Base-by-base conservation (phyloP, 768 basidiomycete genomes). In the Epithele typhae region DNA sequence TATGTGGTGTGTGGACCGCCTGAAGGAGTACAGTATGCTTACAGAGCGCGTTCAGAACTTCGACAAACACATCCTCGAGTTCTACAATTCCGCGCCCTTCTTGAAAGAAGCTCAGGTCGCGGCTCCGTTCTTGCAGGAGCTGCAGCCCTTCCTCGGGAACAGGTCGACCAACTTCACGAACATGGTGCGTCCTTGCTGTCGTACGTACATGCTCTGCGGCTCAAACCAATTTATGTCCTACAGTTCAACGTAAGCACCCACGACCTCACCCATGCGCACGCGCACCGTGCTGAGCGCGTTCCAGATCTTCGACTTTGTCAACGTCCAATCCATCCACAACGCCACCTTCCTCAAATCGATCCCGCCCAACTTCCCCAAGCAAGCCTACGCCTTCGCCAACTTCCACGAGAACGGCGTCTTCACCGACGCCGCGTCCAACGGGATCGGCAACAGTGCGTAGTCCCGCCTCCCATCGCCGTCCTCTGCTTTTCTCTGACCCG, bases 331-430 rank as follows among this genome's bases (percentile, higher is more conserved):
- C 41, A 61, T 67, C 40, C 69, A 73, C 50, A 69, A 73, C 55
- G 55, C 54, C 24, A 62, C 65, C 0, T 72, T 68, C 46, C 45
- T 49, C 10, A 39, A 48, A 1, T 39, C 44, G 8, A 49, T 68
- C 15, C 59, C 64, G 11, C 49, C 55, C 2, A 53, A 48, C 1
- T 59, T 58, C 23, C 49, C 65, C 30, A 55, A 57, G 0, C 61
- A 64, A 43, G 62, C 63, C 2, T 60, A 63, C 12, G 60, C 52
- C 23, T 60, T 68, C 10, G 72, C 72, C 4, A 69, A 72, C 58
- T 72, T 63, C 53, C 68, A 71, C 54, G 66, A 72, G 53, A 59
- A 65, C 56, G 61, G 55, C 30, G 62, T 70, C n/a, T 73, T 72
- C 59, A 64, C 62, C 2, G 56, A 51, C 32, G 41, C 43, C 0